Evolutionary conservation across 2,329 filamentous ascomycete genomes (phyloP), one percentile per base, ranked within the genome.

Genomic region (Ascochyta pisi): DNA sequence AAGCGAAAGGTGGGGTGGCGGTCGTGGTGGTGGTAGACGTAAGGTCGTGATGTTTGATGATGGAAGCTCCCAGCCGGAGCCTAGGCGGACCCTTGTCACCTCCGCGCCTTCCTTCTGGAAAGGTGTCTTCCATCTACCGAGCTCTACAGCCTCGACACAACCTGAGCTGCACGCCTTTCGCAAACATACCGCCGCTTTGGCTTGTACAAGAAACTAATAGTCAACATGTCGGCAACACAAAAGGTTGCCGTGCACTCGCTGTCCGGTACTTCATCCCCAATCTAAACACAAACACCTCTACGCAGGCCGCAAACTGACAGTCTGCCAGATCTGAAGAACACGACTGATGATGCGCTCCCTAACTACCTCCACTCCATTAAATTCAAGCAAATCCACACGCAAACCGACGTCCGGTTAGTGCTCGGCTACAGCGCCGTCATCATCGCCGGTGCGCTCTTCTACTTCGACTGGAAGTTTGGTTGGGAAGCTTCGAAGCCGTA

Each of bases 321-420:
- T 19, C 26, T 33, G 12, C 13, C 54, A 96, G 95, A 98, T 75
- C 89, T 99, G 62, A 98, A 98, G 79, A 96, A 95, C 80, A 96
- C 93, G 35, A 92, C 91, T 64, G 95, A 99, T 80, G 95, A 99
- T 79, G 92, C 93, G 54, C 88, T 99, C 57, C 87, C 90, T 56
- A 92, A 95, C 79, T 98, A 98, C 81, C 87, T 99, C 61, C 94
- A 91, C 78, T 90, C 87, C 29, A 87, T 98, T 74, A 88, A 83
- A 64, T 97, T 97, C 82, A 84, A 81, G 61, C 92, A 96, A 78
- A 88, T 90, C 62, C 89, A 98, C 79, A 83, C 78, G 54, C 87
- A 95, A 43, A 86, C 88, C 68, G 93, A 98, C 71, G 85, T 96
- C 43, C 91, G 92, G 50, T 87, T 99, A 41, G 83, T 82, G 0